Evolutionary conservation across 1,284 basidiomycete species (phyloP), one percentile per base, ranked within the genome.

Genomic region (Prillingera fragicola): DNA sequence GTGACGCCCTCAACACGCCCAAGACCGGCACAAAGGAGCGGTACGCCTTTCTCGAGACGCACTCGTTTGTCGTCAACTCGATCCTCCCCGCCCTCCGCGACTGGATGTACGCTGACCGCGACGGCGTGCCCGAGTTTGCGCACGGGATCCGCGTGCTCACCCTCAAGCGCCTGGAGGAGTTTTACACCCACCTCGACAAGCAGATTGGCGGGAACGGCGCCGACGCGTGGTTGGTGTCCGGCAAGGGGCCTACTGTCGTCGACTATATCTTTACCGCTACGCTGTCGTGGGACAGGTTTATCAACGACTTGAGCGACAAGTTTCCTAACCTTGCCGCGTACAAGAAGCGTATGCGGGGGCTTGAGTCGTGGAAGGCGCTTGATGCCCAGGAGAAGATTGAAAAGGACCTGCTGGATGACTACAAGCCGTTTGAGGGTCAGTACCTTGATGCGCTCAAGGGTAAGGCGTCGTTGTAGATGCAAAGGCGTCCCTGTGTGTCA

Each of bases 291-390:
- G 43, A 50, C 40, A 33, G 32, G 8, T 39, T 41, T 28, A 33
- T 45, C 26, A 29, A 45, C 29, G 10, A 14, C 14, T 18, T 50
- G n/a, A n/a, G n/a, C n/a, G n/a, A 69, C 51, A 52, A 59, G 6
- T 55, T 69, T 33, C 67, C 67, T 52, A 65, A 69, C 43, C 67
- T 65, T 9, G 62, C 67, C 25, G 63, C 47, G 13, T 43, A 49
- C 42, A 49, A 49, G 47, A 49, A 47, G 31, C 39, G 39, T 25
- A 40, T 41, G 45, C 39, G 33, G 9, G 45, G 45, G n/a, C n/a
- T n/a, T n/a, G n/a, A n/a, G n/a, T n/a, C n/a, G n/a, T n/a, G n/a
- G n/a, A n/a, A n/a, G n/a, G n/a, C n/a, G n/a, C n/a, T n/a, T n/a
- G n/a, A n/a, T n/a, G n/a, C n/a, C n/a, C n/a, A n/a, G n/a, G n/a